Evolutionary conservation across 2,329 filamentous ascomycete species (phyloP).

Genomic region (Colletotrichum magnum): DNA sequence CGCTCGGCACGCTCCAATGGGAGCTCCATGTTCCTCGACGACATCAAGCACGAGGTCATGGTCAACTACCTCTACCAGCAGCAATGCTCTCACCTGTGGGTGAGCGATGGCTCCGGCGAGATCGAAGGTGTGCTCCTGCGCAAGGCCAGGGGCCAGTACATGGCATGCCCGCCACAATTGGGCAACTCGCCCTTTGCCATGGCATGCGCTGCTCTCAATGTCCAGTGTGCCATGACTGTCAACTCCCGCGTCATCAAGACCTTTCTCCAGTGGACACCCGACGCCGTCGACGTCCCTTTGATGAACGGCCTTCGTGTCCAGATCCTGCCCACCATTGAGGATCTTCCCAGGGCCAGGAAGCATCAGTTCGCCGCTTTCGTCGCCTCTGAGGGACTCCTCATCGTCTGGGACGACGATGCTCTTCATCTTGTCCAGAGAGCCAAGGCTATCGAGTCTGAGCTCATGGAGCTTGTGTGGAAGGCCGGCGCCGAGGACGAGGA

Average conservation of each 20-base stretch:
- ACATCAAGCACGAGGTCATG: conserved; percentile 87
- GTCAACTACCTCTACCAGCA: conserved; percentile 87
- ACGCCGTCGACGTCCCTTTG: conserved; percentile 81
- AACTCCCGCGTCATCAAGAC: conserved; percentile 86
- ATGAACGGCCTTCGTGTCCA: conserved; percentile 84
- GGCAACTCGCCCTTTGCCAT: conserved; percentile 73
- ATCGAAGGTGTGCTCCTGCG: conserved; percentile 81
- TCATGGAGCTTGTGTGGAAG: conserved; percentile 85
- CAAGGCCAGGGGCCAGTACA: conserved; percentile 77
- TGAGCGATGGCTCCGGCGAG: conserved; percentile 77
- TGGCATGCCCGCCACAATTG: conserved; percentile 79
- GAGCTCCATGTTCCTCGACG: conserved; percentile 73
- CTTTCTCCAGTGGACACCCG: conserved; percentile 80
- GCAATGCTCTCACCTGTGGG: conserved; percentile 82
- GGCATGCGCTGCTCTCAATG: conserved; percentile 78
- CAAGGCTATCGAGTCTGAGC: conserved; percentile 79
- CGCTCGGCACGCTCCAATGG: conserved; percentile 61
- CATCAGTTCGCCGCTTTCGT: conserved; percentile 87
- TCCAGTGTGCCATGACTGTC: conserved; percentile 85
- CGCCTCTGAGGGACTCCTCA: conserved; percentile 76
- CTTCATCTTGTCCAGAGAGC: conserved; percentile 78
- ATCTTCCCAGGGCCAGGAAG: conserved; percentile 79
- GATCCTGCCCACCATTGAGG: conserved; percentile 79
- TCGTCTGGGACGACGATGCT: conserved; percentile 88
- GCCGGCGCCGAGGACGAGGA: conserved; percentile 67